phyloP scores from a whole-genome alignment of 23 red algal genomes.

The Pyropia yezoensis region DNA sequence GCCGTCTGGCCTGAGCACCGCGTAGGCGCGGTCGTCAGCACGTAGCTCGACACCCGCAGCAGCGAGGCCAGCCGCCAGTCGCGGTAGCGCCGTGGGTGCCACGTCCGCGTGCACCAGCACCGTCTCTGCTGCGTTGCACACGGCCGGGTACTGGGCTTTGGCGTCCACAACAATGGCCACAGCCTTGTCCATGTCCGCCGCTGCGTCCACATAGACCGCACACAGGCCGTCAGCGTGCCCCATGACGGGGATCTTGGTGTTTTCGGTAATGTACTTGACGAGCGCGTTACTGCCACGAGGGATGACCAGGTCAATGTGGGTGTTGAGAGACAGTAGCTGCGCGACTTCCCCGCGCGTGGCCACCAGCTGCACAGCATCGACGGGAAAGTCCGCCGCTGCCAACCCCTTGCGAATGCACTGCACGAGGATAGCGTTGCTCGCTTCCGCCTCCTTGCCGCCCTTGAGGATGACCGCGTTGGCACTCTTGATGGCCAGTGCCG shows the following conservation, averaged over 20 bases:
- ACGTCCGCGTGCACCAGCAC: slow-evolving; percentile 66
- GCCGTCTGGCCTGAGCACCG: slow-evolving; percentile 4
- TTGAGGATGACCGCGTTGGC: slow-evolving; percentile 92
- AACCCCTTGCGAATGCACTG: slow-evolving; percentile 47
- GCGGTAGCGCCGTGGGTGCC: slow-evolving; percentile 23
- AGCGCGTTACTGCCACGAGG: slow-evolving; percentile 85
- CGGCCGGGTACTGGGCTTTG: slow-evolving; percentile 94
- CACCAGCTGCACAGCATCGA: slow-evolving; percentile 87
- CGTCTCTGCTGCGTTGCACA: slow-evolving; percentile 94
- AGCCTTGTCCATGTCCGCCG: slow-evolving; percentile 62
- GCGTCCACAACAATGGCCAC: slow-evolving; percentile 73
- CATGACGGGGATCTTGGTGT: slow-evolving; percentile 72
- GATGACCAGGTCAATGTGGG: slow-evolving; percentile 90
- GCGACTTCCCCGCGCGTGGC: slow-evolving; percentile 74
- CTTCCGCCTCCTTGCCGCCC: slow-evolving; percentile 85
- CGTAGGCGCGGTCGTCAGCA: slow-evolving; percentile 40
- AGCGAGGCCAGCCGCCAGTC: slow-evolving; percentile 35
- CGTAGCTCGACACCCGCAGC: slow-evolving; percentile 48
- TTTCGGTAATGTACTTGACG: slow-evolving; percentile 84
- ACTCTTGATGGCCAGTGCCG: slow-evolving; percentile 73
- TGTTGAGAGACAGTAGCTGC: slow-evolving; percentile 64
- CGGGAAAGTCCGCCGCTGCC: slow-evolving; percentile 24
- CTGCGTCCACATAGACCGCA: slow-evolving; percentile 70
- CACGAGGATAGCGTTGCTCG: slow-evolving; percentile 64
- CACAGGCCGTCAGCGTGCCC: slow-evolving; percentile 97